Conservation (phyloP, 208 protist species). For the Phytomonas serpens region DNA sequence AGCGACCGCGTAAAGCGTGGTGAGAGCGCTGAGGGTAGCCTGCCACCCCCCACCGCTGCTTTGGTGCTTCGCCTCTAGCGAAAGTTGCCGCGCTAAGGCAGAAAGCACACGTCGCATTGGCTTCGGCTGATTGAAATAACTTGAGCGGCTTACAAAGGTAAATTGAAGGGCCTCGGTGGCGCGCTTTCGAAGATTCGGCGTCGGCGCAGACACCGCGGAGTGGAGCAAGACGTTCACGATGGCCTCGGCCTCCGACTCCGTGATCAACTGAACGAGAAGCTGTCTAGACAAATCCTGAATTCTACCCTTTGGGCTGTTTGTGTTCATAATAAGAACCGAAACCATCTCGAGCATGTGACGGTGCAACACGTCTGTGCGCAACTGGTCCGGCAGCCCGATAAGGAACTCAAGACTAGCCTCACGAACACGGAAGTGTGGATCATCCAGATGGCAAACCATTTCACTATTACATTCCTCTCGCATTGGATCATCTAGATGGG, state of each 20-base stretch:
- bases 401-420: slow-evolving; percentile 29
- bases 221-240: background rate
- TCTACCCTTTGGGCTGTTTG: background rate
- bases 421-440: slow-evolving; percentile 40
- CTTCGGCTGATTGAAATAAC: background rate
- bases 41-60: background rate
- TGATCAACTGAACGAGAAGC: background rate
- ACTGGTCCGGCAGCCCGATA: slow-evolving; percentile 2
- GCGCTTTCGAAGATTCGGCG: background rate
- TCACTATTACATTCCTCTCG: background rate
- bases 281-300: background rate
- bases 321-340: background rate
- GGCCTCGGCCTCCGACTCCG: background rate
- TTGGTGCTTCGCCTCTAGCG: background rate
- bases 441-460: slow-evolving; percentile 22
- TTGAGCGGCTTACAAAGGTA: background rate
- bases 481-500: background rate
- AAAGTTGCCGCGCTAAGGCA: background rate
- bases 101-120: background rate
- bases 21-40: background rate
- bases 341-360: background rate
- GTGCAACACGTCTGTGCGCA: background rate
- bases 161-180: background rate
- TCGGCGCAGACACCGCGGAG: background rate
- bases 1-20: background rate